phyloP scores from a whole-genome alignment of 2,329 filamentous ascomycete genomes.

The Phyllosticta paracitricarpa region DNA sequence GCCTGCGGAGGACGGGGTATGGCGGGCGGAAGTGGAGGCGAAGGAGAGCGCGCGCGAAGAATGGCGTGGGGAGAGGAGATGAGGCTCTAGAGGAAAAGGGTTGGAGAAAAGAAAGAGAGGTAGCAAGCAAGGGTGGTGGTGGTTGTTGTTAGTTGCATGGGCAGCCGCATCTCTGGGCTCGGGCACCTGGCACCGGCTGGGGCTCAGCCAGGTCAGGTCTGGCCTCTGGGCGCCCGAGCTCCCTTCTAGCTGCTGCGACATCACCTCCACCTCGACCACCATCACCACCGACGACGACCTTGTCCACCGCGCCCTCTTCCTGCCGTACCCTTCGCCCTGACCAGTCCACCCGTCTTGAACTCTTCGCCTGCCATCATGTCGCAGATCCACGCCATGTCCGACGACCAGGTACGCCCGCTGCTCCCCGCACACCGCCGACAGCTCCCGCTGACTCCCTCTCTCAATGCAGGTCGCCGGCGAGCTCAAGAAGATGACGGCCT shows the following conservation, averaged over 20 bases:
- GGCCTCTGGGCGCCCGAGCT: not conserved
- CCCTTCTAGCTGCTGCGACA: not conserved
- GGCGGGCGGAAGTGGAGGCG: constrained; percentile 2
- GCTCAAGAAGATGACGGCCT: constrained; percentile 99
- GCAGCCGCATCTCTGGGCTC: not conserved
- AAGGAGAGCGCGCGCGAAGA: not conserved
- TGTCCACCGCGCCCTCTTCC: constrained; percentile 8
- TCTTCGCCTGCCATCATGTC: constrained; percentile 59
- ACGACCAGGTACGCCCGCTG: constrained; percentile 68
- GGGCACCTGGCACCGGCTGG: not conserved
- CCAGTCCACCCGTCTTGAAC: not conserved
- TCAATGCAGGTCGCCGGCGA: constrained; percentile 75
- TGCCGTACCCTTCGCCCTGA: not conserved
- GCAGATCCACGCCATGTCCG: constrained; percentile 86
- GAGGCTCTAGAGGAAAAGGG: not conserved
- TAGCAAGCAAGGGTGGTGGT: not conserved
- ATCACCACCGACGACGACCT: constrained; percentile 8
- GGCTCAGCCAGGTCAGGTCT: not conserved
- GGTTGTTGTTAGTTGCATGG: not conserved
- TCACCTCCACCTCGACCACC: not conserved
- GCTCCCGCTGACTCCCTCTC: constrained; percentile 16
- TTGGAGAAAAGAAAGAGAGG: not conserved
- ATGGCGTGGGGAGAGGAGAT: not conserved
- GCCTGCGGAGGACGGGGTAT: not conserved
- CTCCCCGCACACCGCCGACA: constrained; percentile 13